Evolutionary conservation across 192 early-diverging fungal species (phyloP).

Genomic region (Podila verticillata): DNA sequence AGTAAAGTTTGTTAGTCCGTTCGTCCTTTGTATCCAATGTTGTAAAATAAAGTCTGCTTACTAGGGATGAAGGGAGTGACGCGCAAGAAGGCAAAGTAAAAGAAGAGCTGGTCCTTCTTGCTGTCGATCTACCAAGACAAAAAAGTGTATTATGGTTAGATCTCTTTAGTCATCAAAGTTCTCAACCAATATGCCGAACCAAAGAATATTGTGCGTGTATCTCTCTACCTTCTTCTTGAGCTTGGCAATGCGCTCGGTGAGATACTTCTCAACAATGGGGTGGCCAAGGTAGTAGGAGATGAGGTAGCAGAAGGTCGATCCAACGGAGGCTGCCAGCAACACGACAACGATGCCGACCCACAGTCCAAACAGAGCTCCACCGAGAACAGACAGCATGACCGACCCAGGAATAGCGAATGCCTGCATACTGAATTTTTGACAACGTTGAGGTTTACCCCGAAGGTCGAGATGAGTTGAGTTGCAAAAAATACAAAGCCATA

Average conservation of each 20-base stretch:
- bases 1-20: slow-evolving; percentile 7
- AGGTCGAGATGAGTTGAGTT: too few relatives aligned
- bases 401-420: slow-evolving; percentile 68
- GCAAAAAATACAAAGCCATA: too few relatives aligned
- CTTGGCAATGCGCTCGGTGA: slow-evolving; percentile 53
- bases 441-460: too few relatives aligned
- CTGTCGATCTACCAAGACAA: slow-evolving; percentile 17
- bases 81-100: slow-evolving; percentile 50
- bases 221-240: slow-evolving; percentile 59
- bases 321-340: slow-evolving; percentile 57
- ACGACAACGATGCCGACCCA: slow-evolving; percentile 59
- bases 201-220: not conserved
- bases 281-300: slow-evolving; percentile 62
- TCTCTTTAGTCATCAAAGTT: not conserved
- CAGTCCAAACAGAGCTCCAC: slow-evolving; percentile 63
- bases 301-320: slow-evolving; percentile 59
- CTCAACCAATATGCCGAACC: not conserved
- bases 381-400: slow-evolving; percentile 66
- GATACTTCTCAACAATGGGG: slow-evolving; percentile 56
- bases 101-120: slow-evolving; percentile 46
- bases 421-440: slow-evolving; percentile 54
- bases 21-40: not conserved
- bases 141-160: not conserved
- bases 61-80: slow-evolving; percentile 47
- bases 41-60: slow-evolving; percentile 3